Conservation (phyloP, 495 filamentous ascomycete genomes). For the Daldinia concentrica region DNA sequence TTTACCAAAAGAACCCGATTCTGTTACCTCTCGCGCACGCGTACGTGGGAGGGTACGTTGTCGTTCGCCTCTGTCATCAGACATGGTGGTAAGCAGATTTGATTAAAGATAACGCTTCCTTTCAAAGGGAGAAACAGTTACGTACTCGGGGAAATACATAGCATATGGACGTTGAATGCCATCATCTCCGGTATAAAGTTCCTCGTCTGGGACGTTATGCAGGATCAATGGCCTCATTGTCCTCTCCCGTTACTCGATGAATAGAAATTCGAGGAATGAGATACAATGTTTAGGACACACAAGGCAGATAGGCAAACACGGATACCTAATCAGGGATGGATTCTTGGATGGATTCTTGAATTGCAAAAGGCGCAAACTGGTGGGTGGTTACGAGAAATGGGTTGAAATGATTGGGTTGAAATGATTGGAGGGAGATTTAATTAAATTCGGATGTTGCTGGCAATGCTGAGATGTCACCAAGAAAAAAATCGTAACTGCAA, state of each 20-base stretch:
- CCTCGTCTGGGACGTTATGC: constrained; percentile 68
- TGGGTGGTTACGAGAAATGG: constrained; percentile 22
- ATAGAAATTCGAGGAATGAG: constrained; percentile 12
- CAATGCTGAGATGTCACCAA: background rate
- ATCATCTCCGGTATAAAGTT: constrained; percentile 66
- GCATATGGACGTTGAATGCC: constrained; percentile 65
- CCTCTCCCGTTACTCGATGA: constrained; percentile 12
- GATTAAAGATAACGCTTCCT: constrained; percentile 3
- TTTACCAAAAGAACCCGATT: constrained; percentile 66
- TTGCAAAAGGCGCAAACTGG: constrained; percentile 5
- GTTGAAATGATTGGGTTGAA: constrained; percentile 33
- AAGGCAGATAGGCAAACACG: constrained; percentile 19
- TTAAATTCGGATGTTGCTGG: background rate
- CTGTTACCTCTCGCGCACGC: constrained; percentile 54
- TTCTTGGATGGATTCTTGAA: background rate
- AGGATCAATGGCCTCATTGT: constrained; percentile 65
- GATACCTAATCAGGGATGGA: constrained; percentile 1
- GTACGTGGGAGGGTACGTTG: constrained; percentile 46
- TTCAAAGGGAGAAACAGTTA: constrained; percentile 4
- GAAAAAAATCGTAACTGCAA: constrained; percentile 21
- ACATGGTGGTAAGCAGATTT: constrained; percentile 32
- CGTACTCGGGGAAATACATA: constrained; percentile 65
- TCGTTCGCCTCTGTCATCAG: constrained; percentile 36
- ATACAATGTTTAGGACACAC: constrained; percentile 16
- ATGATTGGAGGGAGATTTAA: constrained; percentile 22